These are phyloP conservation scores for Xylaria sp. DNA, from an alignment of 2,329 filamentous ascomycete species.

Conservation along the genomic window DNA sequence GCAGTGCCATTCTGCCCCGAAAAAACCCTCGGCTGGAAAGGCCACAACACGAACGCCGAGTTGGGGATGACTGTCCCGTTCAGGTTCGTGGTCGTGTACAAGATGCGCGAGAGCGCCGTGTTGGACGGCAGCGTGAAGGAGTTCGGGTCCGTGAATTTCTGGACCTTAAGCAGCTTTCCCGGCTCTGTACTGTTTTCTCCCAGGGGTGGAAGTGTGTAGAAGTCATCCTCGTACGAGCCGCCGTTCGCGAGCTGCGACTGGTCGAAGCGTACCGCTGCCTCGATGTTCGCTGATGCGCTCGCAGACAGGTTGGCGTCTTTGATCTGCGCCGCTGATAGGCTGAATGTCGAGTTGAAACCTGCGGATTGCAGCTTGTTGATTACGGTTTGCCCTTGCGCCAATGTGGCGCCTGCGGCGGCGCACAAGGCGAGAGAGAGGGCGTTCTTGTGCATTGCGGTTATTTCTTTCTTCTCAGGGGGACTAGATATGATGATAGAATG, in stretches of 20 bases:
- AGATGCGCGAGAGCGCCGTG: slow-evolving; percentile 58
- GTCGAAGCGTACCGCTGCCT: slow-evolving; percentile 45
- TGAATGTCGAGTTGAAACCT: slow-evolving; percentile 47
- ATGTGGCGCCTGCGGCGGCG: background rate
- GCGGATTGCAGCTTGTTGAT: slow-evolving; percentile 31
- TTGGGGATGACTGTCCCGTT: slow-evolving; percentile 58
- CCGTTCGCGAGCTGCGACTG: slow-evolving; percentile 49
- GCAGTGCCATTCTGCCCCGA: background rate
- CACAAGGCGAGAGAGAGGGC: background rate
- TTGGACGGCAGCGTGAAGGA: slow-evolving; percentile 54
- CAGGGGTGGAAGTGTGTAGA: slow-evolving; percentile 50
- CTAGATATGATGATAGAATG: background rate
- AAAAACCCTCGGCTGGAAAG: slow-evolving; percentile 46
- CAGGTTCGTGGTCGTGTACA: slow-evolving; percentile 58
- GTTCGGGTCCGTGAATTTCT: slow-evolving; percentile 51
- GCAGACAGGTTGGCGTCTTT: slow-evolving; percentile 38
- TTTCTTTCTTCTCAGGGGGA: background rate
- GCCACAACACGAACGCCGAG: slow-evolving; percentile 62
- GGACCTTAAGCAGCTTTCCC: slow-evolving; percentile 54
- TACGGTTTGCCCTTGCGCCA: background rate
- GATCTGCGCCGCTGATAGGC: slow-evolving; percentile 43
- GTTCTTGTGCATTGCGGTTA: background rate
- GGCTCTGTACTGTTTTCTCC: slow-evolving; percentile 34
- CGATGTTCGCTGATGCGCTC: slow-evolving; percentile 36
- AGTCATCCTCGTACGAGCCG: slow-evolving; percentile 50